These are phyloP conservation scores for Aspergillus sp. DNA, from an alignment of 2,329 filamentous ascomycete species.

Conservation along the genomic window DNA sequence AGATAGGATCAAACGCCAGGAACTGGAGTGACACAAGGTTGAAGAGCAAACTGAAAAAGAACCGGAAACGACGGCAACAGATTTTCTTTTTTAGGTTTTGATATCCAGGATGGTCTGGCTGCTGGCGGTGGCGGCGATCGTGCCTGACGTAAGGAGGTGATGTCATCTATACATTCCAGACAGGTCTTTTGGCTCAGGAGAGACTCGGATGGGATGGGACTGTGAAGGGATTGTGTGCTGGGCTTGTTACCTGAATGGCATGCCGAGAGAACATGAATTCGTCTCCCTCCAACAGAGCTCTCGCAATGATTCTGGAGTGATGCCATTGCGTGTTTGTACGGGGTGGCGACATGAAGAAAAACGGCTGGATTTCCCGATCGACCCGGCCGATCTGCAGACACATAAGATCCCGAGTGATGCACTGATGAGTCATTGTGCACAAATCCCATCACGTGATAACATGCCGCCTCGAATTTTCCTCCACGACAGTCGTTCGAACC, in stretches of 20 bases:
- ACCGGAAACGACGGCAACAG: conserved; percentile 3
- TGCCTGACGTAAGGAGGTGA: conserved; percentile 27
- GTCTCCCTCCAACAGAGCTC: too few relatives aligned
- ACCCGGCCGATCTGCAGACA: conserved; percentile 6
- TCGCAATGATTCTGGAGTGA: too few relatives aligned
- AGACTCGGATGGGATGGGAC: too few relatives aligned
- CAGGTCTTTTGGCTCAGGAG: background rate
- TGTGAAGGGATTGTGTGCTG: background rate
- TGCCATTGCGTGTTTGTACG: background rate
- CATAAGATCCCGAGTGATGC: background rate
- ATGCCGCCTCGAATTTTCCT: conserved; percentile 7
- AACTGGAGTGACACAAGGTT: too few relatives aligned
- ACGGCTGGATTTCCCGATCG: background rate
- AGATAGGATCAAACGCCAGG: too few relatives aligned
- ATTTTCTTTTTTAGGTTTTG: background rate
- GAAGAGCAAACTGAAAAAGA: background rate
- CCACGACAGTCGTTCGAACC: conserved; percentile 31
- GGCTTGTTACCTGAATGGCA: background rate
- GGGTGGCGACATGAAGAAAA: background rate
- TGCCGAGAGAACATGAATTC: background rate
- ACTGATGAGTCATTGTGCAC: too few relatives aligned
- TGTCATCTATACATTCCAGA: conserved; percentile 17
- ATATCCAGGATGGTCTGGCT: background rate
- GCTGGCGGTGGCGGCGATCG: background rate
- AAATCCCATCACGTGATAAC: too few relatives aligned